Base-by-base conservation (phyloP, 1,284 basidiomycete species). In the Cryptococcus sp. region DNA sequence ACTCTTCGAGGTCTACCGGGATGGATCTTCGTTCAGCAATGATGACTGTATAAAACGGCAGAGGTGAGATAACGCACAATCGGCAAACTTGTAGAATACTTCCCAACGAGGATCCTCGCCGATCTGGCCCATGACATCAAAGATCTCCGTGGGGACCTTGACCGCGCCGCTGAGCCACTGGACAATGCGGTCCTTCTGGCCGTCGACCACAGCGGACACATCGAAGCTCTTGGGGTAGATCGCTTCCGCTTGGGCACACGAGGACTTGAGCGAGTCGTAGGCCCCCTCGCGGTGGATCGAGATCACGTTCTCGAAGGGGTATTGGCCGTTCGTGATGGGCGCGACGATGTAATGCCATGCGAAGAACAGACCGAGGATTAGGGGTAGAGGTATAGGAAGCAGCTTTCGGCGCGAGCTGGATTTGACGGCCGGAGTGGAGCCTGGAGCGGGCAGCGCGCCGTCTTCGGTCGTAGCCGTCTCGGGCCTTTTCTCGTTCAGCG, bases 51-150 rank as follows among this genome's bases (percentile, higher is more conserved):
- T 39, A 5, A 50, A 27, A 15, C 23, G 1, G 35, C 13, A 16
- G 6, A n/a, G n/a, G 44, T 19, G n/a, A 11, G 11, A 31, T 35
- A 8, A 71, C 72, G 46, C 47, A 73, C 78, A 79, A 8, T 74
- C 71, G 38, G 78, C 68, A 56, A 79, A 78, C 46, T 67, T 60
- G 55, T 66, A 72, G 53, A 80, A 80, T 13, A 74, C 67, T 45
- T 77, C 70, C 78, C 79, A 81, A 25, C 74, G 66, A 16, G 57
- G 49, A 54, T 81, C 80, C 27, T 74, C 72, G 6, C 74, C 78
- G 16, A 79, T 69, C n/a, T 61, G 55, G 4, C 71, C 74, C 74
- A 79, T 77, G 22, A 67, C 74, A 61, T 80, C 79, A 58, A 70
- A 80, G 27, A 69, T 68, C 65, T 79, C 73, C 56, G 81, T 80